A percentile compares a stretch with the other conserved stretches of the same genome.
Conservation (phyloP, 73 alveolate genomes). For the Paramecium primaurelia region DNA sequence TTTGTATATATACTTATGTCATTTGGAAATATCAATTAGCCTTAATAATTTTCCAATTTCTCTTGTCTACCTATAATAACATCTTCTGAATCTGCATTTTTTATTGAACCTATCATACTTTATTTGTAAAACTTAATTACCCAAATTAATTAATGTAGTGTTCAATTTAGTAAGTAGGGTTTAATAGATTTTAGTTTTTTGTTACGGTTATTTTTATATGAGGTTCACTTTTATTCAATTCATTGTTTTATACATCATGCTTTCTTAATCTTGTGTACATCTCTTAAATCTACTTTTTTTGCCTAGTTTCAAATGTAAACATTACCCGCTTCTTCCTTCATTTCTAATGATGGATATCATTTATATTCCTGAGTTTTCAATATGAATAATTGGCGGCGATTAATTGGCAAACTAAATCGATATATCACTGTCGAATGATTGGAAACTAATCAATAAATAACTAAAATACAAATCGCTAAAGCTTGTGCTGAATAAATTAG, state of each 20-base stretch:
- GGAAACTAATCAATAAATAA: not conserved
- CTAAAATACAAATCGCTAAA: not conserved
- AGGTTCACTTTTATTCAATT: not conserved
- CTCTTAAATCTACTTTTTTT: not conserved
- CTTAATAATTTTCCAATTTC: not conserved
- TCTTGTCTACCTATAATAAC: slow-evolving; percentile 47
- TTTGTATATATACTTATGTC: not conserved
- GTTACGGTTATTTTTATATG: not conserved
- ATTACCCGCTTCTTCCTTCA: not conserved
- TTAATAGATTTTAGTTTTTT: not conserved
- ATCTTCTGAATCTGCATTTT: slow-evolving; percentile 44
- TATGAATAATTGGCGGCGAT: not conserved
- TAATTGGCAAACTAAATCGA: not conserved
- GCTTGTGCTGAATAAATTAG: not conserved
- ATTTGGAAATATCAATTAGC: slow-evolving; percentile 27
- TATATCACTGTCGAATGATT: not conserved
- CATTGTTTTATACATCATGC: not conserved
- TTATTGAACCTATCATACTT: slow-evolving; percentile 48
- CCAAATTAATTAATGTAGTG: not conserved
- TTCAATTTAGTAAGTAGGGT: not conserved
- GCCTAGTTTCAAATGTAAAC: not conserved
- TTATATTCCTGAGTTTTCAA: not conserved
- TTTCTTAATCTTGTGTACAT: not conserved
- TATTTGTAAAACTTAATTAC: not conserved
- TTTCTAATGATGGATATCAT: not conserved